phyloP scores from a whole-genome alignment of 2,329 filamentous ascomycete genomes.

The Ophiostoma perfectum region DNA sequence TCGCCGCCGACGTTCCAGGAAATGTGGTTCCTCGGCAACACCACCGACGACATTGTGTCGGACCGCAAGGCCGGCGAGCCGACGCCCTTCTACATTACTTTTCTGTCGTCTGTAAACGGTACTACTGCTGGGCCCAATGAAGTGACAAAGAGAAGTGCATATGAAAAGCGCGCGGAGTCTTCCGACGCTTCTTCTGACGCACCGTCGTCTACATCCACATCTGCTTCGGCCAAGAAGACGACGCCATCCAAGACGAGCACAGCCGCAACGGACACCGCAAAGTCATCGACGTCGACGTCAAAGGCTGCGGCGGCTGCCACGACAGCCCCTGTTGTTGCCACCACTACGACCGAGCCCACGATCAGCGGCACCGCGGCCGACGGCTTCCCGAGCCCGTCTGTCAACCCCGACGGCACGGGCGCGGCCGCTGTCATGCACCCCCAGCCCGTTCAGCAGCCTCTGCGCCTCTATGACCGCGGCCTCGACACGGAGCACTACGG shows the following conservation, averaged over 20 bases:
- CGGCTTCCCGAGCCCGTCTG: constrained; percentile 57
- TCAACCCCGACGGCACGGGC: constrained; percentile 65
- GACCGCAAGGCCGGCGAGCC: constrained; percentile 72
- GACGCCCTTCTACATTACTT: constrained; percentile 81
- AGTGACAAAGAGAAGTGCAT: constrained; percentile 23
- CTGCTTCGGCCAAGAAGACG: constrained; percentile 4
- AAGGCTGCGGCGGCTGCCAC: neutral
- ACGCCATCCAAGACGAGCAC: neutral
- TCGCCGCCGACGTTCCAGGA: constrained; percentile 60
- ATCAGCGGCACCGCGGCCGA: constrained; percentile 28
- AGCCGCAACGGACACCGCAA: neutral
- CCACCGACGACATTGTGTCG: constrained; percentile 66
- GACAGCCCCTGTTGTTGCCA: constrained; percentile 21
- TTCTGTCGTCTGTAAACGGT: constrained; percentile 49
- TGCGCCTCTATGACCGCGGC: constrained; percentile 80
- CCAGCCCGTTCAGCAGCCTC: constrained; percentile 64
- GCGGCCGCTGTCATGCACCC: constrained; percentile 68
- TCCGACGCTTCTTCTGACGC: neutral
- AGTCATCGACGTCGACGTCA: neutral
- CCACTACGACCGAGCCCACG: constrained; percentile 17
- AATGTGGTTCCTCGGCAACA: constrained; percentile 76
- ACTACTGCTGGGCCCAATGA: constrained; percentile 30
- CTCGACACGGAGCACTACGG: constrained; percentile 80
- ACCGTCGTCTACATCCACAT: neutral
- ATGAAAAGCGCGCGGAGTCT: constrained; percentile 22